phyloP scores from a whole-genome alignment of 2,329 filamentous ascomycete genomes.

The Penicillium olsonii region DNA sequence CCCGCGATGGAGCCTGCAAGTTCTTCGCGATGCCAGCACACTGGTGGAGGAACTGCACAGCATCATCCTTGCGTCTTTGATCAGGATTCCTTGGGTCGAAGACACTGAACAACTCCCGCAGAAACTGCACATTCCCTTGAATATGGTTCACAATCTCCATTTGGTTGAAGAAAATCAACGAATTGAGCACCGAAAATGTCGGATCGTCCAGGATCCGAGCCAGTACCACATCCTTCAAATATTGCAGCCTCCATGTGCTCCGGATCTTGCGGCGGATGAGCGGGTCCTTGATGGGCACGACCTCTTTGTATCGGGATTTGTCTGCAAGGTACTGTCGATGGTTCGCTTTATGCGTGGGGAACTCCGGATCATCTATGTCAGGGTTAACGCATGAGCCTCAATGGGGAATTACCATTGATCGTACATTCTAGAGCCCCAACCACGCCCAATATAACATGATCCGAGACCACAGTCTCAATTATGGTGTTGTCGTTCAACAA shows the following conservation, averaged over 20 bases:
- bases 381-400: neutral
- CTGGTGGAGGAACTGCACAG: slow-evolving; percentile 93
- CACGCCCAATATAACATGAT: slow-evolving; percentile 85
- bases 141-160: slow-evolving; percentile 96
- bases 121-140: slow-evolving; percentile 75
- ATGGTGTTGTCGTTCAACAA: slow-evolving; percentile 92
- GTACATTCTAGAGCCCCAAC: slow-evolving; percentile 89
- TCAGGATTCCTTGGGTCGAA: slow-evolving; percentile 68
- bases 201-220: slow-evolving; percentile 95
- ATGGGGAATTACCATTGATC: slow-evolving; percentile 20
- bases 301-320: slow-evolving; percentile 90
- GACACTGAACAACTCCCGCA: slow-evolving; percentile 84
- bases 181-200: slow-evolving; percentile 96
- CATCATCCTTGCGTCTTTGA: slow-evolving; percentile 80
- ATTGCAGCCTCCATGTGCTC: slow-evolving; percentile 92
- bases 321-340: slow-evolving; percentile 91
- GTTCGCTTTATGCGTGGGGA: slow-evolving; percentile 95
- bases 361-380: slow-evolving; percentile 79
- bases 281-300: slow-evolving; percentile 85
- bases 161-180: slow-evolving; percentile 98
- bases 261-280: slow-evolving; percentile 87
- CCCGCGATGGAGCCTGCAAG: slow-evolving; percentile 78
- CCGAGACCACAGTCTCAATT: slow-evolving; percentile 89
- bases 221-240: slow-evolving; percentile 96
- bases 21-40: slow-evolving; percentile 94